A percentile compares a stretch with the other conserved stretches of the same genome.
Evolutionary conservation across 345 rosid genomes (phyloP).

Genomic region (Camelina sativa): DNA sequence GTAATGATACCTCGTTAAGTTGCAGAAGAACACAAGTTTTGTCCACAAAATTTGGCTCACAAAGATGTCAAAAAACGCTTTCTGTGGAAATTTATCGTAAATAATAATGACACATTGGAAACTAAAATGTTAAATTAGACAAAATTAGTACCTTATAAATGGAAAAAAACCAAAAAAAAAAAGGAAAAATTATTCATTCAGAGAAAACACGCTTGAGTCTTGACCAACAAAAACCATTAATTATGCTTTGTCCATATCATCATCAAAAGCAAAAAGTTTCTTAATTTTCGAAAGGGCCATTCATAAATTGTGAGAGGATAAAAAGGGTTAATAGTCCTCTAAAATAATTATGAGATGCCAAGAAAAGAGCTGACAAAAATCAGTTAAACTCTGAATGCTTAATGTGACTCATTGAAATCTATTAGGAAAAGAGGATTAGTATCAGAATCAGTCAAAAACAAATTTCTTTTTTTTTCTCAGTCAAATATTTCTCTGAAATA

Average conservation of each 20-base stretch:
- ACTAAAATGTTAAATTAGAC: conserved; percentile 17
- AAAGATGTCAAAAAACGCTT: neutral
- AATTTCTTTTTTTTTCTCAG: too few species aligned
- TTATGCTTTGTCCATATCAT: conserved; percentile 10
- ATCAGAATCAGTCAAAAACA: too few species aligned
- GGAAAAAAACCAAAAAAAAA: conserved; percentile 5
- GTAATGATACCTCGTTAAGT: conserved; percentile 10
- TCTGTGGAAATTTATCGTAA: neutral
- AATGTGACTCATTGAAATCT: neutral
- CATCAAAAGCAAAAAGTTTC: conserved; percentile 15
- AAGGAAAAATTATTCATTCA: conserved; percentile 10
- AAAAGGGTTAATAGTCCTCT: neutral
- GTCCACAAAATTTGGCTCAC: neutral
- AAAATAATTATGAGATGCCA: conserved; percentile 12
- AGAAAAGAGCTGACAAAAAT: neutral
- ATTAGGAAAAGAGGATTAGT: neutral
- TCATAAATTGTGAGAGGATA: conserved; percentile 2
- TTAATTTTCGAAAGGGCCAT: neutral
- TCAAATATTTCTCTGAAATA: conserved; percentile 18
- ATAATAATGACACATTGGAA: neutral
- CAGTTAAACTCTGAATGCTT: conserved; percentile 21
- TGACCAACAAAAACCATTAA: conserved; percentile 32
- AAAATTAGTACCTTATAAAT: conserved; percentile 12
- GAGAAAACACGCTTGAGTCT: conserved; percentile 11
- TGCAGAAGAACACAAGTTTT: conserved; percentile 16